phyloP scores from a whole-genome alignment of 2,329 filamentous ascomycete genomes.

The Pezicula radicicola region DNA sequence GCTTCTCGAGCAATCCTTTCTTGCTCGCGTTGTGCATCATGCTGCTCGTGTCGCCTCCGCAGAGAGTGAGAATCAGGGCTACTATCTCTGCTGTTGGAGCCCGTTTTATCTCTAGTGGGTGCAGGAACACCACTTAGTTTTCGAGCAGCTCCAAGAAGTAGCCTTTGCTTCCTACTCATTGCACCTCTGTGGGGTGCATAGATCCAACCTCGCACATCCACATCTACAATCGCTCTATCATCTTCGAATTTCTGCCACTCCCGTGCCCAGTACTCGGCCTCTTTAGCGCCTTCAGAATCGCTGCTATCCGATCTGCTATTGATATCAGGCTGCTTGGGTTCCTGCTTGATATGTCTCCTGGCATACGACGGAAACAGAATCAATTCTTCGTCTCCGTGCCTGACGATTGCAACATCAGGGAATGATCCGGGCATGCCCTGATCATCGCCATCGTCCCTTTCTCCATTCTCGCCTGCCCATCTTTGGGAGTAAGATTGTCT shows the following conservation, averaged over 20 bases:
- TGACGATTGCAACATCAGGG: slow-evolving; percentile 77
- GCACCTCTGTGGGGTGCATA: slow-evolving; percentile 83
- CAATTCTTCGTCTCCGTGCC: slow-evolving; percentile 84
- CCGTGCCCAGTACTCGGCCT: slow-evolving; percentile 72
- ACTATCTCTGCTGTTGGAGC: slow-evolving; percentile 25
- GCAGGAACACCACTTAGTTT: slow-evolving; percentile 84
- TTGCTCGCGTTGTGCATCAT: slow-evolving; percentile 50
- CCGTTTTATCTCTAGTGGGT: slow-evolving; percentile 43
- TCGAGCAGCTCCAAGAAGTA: slow-evolving; percentile 82
- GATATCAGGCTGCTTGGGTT: slow-evolving; percentile 20
- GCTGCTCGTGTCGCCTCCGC: slow-evolving; percentile 33
- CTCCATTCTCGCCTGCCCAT: slow-evolving; percentile 41
- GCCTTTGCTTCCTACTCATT: slow-evolving; percentile 80
- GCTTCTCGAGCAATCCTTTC: slow-evolving; percentile 73
- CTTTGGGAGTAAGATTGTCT: slow-evolving; percentile 58
- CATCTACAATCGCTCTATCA: slow-evolving; percentile 82
- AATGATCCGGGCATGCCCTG: slow-evolving; percentile 70
- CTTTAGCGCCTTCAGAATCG: slow-evolving; percentile 42
- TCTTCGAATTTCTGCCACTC: slow-evolving; percentile 81
- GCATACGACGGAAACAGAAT: slow-evolving; percentile 94
- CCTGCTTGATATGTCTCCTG: slow-evolving; percentile 40
- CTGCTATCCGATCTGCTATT: slow-evolving; percentile 34
- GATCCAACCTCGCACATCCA: slow-evolving; percentile 94
- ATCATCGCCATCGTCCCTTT: slow-evolving; percentile 37
- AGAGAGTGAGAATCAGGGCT: slow-evolving; percentile 25